phyloP scores from a whole-genome alignment of 2,329 filamentous ascomycete species.

The Ascochyta clinopodiicola region DNA sequence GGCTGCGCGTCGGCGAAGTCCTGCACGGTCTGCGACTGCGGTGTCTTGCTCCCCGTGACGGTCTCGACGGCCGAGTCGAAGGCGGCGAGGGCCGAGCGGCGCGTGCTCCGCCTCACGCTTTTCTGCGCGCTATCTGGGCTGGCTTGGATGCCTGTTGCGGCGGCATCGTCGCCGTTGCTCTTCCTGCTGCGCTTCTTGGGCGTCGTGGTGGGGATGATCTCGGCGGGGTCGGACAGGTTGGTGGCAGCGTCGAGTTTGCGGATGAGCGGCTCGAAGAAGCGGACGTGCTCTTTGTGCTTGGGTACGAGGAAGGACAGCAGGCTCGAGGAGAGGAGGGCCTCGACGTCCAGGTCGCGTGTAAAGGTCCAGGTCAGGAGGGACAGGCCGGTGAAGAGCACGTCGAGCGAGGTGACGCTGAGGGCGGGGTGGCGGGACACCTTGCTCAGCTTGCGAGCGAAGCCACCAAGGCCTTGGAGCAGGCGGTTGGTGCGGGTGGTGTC shows the following conservation, averaged over 20 bases:
- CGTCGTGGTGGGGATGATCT: slow-evolving; percentile 15
- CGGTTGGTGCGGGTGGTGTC: slow-evolving; percentile 45
- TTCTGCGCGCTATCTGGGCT: background rate
- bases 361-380: slow-evolving; percentile 66
- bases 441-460: slow-evolving; percentile 52
- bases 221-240: slow-evolving; percentile 15
- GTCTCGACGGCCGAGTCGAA: slow-evolving; percentile 12
- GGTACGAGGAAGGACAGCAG: slow-evolving; percentile 37
- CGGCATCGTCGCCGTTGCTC: background rate
- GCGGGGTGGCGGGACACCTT: slow-evolving; percentile 63
- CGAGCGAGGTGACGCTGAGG: slow-evolving; percentile 63
- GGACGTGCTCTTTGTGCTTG: slow-evolving; percentile 35
- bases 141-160: background rate
- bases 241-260: slow-evolving; percentile 3
- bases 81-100: slow-evolving; percentile 9
- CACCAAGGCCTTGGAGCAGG: slow-evolving; percentile 34
- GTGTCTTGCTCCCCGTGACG: background rate
- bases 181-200: slow-evolving; percentile 30
- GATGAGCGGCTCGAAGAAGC: slow-evolving; percentile 16
- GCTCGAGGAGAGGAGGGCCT: slow-evolving; percentile 55
- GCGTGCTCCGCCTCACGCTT: slow-evolving; percentile 5
- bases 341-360: slow-evolving; percentile 58
- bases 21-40: background rate
- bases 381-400: slow-evolving; percentile 63
- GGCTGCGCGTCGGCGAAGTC: background rate